Evolutionary conservation across 2,329 filamentous ascomycete species (phyloP).

Genomic region (Aureobasidium sp.): DNA sequence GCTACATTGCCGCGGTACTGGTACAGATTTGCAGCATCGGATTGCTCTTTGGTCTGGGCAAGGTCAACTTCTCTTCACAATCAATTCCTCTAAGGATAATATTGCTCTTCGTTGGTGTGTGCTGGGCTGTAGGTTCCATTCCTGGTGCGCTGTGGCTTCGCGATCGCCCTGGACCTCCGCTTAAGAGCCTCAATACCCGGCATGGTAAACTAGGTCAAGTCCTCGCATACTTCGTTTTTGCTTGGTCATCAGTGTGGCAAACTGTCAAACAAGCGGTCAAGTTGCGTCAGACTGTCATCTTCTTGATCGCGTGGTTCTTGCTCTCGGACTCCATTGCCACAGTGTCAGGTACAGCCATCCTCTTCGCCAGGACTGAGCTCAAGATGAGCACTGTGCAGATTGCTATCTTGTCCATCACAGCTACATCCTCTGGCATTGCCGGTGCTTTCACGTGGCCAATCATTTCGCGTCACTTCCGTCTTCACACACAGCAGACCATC

Average conservation of each 20-base stretch:
- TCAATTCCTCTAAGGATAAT: slow-evolving; percentile 73
- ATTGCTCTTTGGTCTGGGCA: slow-evolving; percentile 54
- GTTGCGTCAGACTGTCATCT: slow-evolving; percentile 64
- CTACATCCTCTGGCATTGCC: slow-evolving; percentile 73
- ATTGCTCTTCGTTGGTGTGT: slow-evolving; percentile 71
- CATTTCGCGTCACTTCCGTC: slow-evolving; percentile 58
- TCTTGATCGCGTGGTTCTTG: slow-evolving; percentile 82
- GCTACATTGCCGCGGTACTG: slow-evolving; percentile 76
- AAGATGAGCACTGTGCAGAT: slow-evolving; percentile 80
- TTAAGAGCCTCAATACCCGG: slow-evolving; percentile 32
- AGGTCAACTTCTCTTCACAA: slow-evolving; percentile 59
- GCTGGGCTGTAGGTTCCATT: slow-evolving; percentile 84
- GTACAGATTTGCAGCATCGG: slow-evolving; percentile 72
- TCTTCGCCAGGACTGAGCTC: slow-evolving; percentile 87
- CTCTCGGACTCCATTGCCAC: slow-evolving; percentile 89
- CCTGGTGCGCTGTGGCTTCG: slow-evolving; percentile 79
- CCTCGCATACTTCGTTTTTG: slow-evolving; percentile 65
- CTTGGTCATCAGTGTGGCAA: slow-evolving; percentile 74
- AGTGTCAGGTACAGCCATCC: slow-evolving; percentile 83
- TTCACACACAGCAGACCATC: slow-evolving; percentile 75
- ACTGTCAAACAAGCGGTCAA: slow-evolving; percentile 66
- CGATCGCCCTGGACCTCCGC: slow-evolving; percentile 75
- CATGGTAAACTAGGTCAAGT: background rate
- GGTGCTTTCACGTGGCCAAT: slow-evolving; percentile 84
- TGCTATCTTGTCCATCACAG: slow-evolving; percentile 83